A percentile compares a stretch with the other conserved stretches of the same genome.
These are phyloP conservation scores for Talaromyces sp. DNA, from an alignment of 2,329 filamentous ascomycete species.

Conservation along the genomic window DNA sequence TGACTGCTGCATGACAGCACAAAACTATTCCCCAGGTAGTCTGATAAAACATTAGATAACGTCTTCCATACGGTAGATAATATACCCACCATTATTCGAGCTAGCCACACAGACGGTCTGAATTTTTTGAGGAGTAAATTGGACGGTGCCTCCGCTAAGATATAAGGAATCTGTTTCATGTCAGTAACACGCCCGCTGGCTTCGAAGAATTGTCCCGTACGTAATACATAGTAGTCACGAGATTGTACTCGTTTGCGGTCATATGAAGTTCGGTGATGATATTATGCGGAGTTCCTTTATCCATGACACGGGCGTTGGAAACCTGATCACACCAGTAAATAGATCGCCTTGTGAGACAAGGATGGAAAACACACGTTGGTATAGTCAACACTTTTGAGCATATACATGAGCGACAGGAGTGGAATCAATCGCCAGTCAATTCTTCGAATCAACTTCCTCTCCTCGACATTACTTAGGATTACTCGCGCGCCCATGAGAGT, in stretches of 20 bases:
- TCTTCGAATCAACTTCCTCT: slow-evolving; percentile 43
- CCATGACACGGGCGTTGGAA: slow-evolving; percentile 37
- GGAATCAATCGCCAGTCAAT: slow-evolving; percentile 46
- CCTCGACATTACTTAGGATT: slow-evolving; percentile 29
- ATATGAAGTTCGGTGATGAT: slow-evolving; percentile 28
- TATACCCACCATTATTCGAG: background rate
- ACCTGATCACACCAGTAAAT: slow-evolving; percentile 21
- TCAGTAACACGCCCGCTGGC: background rate
- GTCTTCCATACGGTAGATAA: background rate
- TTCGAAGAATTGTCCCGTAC: slow-evolving; percentile 20
- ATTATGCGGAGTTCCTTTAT: slow-evolving; percentile 30
- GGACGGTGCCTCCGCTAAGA: slow-evolving; percentile 24
- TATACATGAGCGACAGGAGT: slow-evolving; percentile 31
- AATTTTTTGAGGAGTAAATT: slow-evolving; percentile 31
- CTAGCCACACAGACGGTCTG: slow-evolving; percentile 16
- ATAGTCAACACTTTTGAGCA: background rate
- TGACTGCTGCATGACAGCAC: slow-evolving; percentile 38
- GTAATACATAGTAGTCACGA: slow-evolving; percentile 37
- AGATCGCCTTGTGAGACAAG: slow-evolving; percentile 20
- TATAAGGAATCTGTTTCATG: slow-evolving; percentile 22
- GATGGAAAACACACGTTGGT: background rate
- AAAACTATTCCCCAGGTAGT: slow-evolving; percentile 22
- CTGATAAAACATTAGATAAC: background rate
- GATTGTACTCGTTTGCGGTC: slow-evolving; percentile 29
- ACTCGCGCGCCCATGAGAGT: background rate